Evolutionary conservation across 2,329 filamentous ascomycete genomes (phyloP), one percentile per base, ranked within the genome.

Genomic region (Emergomyces orientalis): DNA sequence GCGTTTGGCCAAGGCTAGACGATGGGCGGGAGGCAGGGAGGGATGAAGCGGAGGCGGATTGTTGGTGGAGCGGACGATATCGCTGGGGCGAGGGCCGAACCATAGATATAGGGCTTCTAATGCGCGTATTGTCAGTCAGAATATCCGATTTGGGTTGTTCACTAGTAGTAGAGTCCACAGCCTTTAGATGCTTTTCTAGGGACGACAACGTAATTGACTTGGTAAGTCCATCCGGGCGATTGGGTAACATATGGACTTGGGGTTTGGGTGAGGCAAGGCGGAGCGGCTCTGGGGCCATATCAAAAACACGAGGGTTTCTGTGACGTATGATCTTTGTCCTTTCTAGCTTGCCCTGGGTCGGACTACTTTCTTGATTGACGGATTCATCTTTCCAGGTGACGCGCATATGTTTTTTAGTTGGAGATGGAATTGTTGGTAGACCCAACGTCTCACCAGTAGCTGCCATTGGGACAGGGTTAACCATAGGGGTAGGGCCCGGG

Each of bases 1-100:
- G 77, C 5, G 72, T 70, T 55, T 73, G 73, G 27, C 75, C 73
- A 17, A 80, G 67, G 60, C 77, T 76, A 27, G 79, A 80, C 3
- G 75, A 65, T 2, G 77, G 75, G 60, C 76, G 74, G 3, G 78
- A 75, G 37, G 64, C 71, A 65, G 69, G 70, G 66, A 58, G 66
- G 57, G 61, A 71, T 51, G 66, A 71, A 43, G 66, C 73, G 61
- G 72, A 75, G 62, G 65, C 70, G 54, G 70, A 69, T 41, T 70
- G 71, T 25, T 70, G 69, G 58, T 72, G 71, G 54, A 73, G 70
- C 19, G 68, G 68, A 55, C 70, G 70, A 61, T 72, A 73, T 62
- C 71, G 66, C 52, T 74, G 67, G 51, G 67, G 65, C 56, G 69
- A 71, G 43, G 67, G 68, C 70, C 74, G 68, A 63, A 55, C 63